Conservation (phyloP, 179 eudicot species). For the Gypsophila paniculata region DNA sequence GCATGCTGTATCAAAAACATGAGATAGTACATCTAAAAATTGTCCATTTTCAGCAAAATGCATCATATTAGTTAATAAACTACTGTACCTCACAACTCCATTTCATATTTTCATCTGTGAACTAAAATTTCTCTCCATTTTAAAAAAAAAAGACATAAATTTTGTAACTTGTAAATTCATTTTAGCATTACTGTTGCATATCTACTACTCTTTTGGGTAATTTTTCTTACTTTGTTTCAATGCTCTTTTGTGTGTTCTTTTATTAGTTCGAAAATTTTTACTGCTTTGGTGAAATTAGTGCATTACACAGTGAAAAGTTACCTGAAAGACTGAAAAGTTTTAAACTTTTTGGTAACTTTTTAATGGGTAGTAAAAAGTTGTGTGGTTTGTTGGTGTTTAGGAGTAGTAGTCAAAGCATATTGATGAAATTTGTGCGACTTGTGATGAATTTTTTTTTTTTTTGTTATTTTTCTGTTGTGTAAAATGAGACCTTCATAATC, state of each 20-base stretch:
- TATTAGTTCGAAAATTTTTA: not conserved
- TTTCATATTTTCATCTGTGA: not conserved
- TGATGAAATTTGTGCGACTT: not conserved
- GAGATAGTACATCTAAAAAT: conserved; percentile 3
- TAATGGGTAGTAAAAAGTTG: too few relatives aligned
- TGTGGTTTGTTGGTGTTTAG: too few relatives aligned
- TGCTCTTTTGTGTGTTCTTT: not conserved
- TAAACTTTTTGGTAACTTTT: not conserved
- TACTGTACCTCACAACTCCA: not conserved
- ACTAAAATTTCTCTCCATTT: not conserved
- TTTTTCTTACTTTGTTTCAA: not conserved
- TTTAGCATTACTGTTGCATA: not conserved
- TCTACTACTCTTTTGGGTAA: conserved; percentile 1
- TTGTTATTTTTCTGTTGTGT: too few relatives aligned
- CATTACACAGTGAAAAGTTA: not conserved
- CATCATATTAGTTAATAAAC: not conserved
- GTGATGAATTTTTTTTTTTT: not conserved
- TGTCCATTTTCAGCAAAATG: not conserved
- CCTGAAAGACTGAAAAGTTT: not conserved
- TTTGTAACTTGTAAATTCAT: not conserved
- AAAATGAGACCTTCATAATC: too few relatives aligned
- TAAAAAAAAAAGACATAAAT: not conserved
- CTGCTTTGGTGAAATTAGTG: not conserved
- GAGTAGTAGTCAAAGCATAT: not conserved
- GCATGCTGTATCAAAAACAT: not conserved